phyloP scores from a whole-genome alignment of 441 rosid species.

The Codiaeum variegatum region DNA sequence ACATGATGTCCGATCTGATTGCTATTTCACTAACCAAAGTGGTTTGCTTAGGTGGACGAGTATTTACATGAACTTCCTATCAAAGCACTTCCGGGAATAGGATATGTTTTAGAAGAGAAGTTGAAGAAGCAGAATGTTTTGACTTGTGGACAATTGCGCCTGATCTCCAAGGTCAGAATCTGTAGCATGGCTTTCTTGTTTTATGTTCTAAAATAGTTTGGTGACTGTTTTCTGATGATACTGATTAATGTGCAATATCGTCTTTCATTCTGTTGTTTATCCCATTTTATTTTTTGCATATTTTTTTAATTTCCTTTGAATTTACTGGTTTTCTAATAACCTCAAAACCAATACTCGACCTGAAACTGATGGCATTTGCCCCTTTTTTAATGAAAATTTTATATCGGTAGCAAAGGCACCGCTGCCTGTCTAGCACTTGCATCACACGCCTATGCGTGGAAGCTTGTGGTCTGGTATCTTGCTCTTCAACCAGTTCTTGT shows the following conservation, averaged over 20 bases:
- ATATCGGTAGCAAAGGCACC: too few relatives aligned
- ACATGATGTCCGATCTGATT: not conserved
- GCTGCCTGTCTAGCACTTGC: too few relatives aligned
- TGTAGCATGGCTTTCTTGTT: constrained; percentile 8
- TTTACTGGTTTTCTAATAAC: not conserved
- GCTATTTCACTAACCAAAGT: constrained; percentile 13
- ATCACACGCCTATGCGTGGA: too few relatives aligned
- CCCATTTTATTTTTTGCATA: not conserved
- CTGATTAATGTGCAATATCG: constrained; percentile 8
- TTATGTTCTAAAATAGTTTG: constrained; percentile 9
- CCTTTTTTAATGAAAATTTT: not conserved
- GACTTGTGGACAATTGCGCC: constrained; percentile 76
- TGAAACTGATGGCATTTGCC: not conserved
- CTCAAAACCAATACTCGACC: not conserved
- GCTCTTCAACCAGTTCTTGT: too few relatives aligned
- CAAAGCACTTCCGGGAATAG: constrained; percentile 85
- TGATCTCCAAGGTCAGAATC: constrained; percentile 64
- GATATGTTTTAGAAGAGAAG: constrained; percentile 74
- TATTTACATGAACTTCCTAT: constrained; percentile 67
- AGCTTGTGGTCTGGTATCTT: too few relatives aligned
- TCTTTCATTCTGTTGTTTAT: not conserved
- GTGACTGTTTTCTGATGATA: constrained; percentile 6
- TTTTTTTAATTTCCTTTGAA: not conserved
- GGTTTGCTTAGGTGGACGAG: constrained; percentile 60
- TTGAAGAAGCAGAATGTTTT: constrained; percentile 57